Conservation (phyloP, 352 stramenopile species). For the Peronospora tabacina region DNA sequence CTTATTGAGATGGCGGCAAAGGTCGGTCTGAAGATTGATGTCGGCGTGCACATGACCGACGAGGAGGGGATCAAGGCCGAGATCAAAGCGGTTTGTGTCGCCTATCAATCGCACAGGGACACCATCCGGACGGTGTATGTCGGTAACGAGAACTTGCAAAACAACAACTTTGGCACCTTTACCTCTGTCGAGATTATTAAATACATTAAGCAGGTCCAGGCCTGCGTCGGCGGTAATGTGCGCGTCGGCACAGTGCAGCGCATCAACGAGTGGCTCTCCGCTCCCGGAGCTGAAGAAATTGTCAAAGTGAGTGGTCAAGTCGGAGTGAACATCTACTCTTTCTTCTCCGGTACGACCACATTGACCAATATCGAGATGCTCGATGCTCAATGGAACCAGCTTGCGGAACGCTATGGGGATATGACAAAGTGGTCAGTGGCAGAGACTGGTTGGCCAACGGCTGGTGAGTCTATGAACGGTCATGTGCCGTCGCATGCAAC, state of each 20-base stretch:
- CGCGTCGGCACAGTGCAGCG: slow-evolving; percentile 59
- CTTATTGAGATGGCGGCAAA: slow-evolving; percentile 34
- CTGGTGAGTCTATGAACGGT: slow-evolving; percentile 20
- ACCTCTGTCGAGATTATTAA: slow-evolving; percentile 32
- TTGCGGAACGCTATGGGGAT: slow-evolving; percentile 31
- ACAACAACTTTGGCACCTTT: slow-evolving; percentile 37
- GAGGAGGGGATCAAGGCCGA: slow-evolving; percentile 28
- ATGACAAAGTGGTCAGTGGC: slow-evolving; percentile 32
- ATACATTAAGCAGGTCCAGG: slow-evolving; percentile 54
- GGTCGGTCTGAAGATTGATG: slow-evolving; percentile 44
- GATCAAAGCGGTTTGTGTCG: slow-evolving; percentile 53
- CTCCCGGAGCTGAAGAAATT: slow-evolving; percentile 21
- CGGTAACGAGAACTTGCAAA: slow-evolving; percentile 67
- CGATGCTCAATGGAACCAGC: slow-evolving; percentile 39
- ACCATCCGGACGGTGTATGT: slow-evolving; percentile 55
- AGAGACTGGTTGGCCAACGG: slow-evolving; percentile 52
- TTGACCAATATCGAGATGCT: slow-evolving; percentile 38
- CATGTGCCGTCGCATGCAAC: slow-evolving; percentile 37
- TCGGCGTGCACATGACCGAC: slow-evolving; percentile 60
- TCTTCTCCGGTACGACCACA: slow-evolving; percentile 28
- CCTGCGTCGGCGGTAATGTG: slow-evolving; percentile 32
- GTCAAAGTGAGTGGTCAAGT: slow-evolving; percentile 9
- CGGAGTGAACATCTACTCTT: slow-evolving; percentile 42
- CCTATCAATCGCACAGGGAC: slow-evolving; percentile 29
- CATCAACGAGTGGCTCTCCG: slow-evolving; percentile 55